These are phyloP conservation scores for Pachysolen tannophilus DNA, from an alignment of 805 yeast species.

Conservation along the genomic window DNA sequence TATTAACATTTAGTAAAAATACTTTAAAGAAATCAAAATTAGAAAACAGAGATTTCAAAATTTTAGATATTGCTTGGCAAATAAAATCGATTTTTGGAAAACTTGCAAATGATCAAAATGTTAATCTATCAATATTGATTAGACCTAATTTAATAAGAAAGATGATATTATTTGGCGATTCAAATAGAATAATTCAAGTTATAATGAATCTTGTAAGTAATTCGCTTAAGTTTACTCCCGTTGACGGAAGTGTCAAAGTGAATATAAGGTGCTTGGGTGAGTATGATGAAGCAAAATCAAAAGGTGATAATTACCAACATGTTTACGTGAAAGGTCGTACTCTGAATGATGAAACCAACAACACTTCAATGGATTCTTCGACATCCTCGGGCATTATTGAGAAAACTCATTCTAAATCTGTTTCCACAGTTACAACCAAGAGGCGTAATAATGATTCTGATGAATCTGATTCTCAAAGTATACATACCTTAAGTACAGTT, in stretches of 20 bases:
- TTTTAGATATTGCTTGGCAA: conserved; percentile 78
- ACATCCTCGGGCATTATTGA: background rate
- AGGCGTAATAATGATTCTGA: conserved; percentile 2
- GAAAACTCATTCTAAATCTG: background rate
- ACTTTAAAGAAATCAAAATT: conserved; percentile 76
- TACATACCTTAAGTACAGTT: conserved; percentile 20
- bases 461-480: conserved; percentile 13
- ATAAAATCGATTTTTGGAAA: conserved; percentile 79
- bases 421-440: background rate
- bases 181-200: conserved; percentile 84
- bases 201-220: conserved; percentile 90
- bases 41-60: conserved; percentile 74
- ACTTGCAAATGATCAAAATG: conserved; percentile 70
- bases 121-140: conserved; percentile 53
- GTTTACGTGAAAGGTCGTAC: conserved; percentile 33
- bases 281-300: conserved; percentile 50
- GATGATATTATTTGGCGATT: conserved; percentile 76
- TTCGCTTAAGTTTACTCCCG: conserved; percentile 87
- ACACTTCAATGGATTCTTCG: background rate
- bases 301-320: conserved; percentile 28
- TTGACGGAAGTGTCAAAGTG: conserved; percentile 72
- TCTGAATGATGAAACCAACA: conserved; percentile 2
- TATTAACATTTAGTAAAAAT: conserved; percentile 87
- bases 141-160: conserved; percentile 53
- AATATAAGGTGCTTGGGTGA: conserved; percentile 58